These are phyloP conservation scores for Arachis hypogaea DNA, from an alignment of 306 rosid genomes.

Conservation along the genomic window DNA sequence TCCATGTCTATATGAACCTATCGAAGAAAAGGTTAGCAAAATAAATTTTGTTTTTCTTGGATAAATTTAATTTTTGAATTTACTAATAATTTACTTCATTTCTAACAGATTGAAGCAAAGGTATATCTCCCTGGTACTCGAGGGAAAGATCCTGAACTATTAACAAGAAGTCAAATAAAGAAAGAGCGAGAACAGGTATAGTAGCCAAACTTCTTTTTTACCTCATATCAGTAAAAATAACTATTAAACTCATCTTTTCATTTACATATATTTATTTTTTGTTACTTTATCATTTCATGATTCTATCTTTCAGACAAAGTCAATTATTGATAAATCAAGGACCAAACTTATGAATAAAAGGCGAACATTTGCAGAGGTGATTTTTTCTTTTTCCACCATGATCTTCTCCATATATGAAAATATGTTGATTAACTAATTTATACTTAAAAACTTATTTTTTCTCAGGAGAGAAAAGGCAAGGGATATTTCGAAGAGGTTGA, in stretches of 20 bases:
- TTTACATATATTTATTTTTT: neutral
- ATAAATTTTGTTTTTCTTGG: neutral
- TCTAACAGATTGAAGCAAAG: slow-evolving; percentile 21
- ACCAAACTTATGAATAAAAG: slow-evolving; percentile 38
- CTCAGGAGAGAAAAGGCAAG: slow-evolving; percentile 19
- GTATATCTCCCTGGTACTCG: neutral
- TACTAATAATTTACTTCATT: neutral
- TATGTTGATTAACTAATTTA: neutral
- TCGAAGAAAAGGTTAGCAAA: slow-evolving; percentile 34
- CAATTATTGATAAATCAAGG: slow-evolving; percentile 28
- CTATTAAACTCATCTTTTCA: neutral
- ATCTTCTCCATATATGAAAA: neutral
- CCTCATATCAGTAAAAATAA: neutral
- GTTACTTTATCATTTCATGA: neutral
- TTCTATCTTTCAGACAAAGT: slow-evolving; percentile 34
- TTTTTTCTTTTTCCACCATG: neutral
- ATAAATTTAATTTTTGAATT: neutral
- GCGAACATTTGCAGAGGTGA: slow-evolving; percentile 37
- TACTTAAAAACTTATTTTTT: neutral
- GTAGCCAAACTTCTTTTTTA: neutral
- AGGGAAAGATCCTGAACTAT: slow-evolving; percentile 24
- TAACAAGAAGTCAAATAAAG: slow-evolving; percentile 31
- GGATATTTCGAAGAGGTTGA: neutral
- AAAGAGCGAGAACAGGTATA: slow-evolving; percentile 40
- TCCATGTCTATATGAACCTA: slow-evolving; percentile 39